A percentile compares a stretch with the other conserved stretches of the same genome.
Evolutionary conservation across 441 rosid species (phyloP).

Genomic region (Capsella rubella): DNA sequence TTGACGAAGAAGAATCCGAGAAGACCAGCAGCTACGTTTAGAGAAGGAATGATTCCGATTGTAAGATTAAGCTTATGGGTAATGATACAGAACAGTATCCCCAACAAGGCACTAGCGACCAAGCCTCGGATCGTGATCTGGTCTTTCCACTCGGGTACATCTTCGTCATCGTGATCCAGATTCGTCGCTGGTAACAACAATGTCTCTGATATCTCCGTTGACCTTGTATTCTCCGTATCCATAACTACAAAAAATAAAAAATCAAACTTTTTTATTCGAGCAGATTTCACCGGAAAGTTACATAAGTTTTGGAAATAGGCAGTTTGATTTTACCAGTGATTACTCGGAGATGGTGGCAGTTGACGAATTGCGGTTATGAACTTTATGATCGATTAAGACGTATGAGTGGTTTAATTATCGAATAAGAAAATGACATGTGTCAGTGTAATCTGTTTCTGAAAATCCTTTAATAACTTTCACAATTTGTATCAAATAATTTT

Average conservation of each 20-base stretch:
- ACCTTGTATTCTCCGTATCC: constrained; percentile 16
- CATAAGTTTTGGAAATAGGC: no score
- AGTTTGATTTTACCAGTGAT: no score
- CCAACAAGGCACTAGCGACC: constrained; percentile 64
- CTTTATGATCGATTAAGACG: constrained; percentile 7
- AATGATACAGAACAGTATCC: constrained; percentile 74
- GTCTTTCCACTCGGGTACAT: constrained; percentile 77
- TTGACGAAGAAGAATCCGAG: constrained; percentile 83
- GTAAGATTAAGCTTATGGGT: constrained; percentile 86
- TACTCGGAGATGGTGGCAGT: not conserved
- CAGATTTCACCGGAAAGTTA: not conserved
- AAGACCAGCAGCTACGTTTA: constrained; percentile 82
- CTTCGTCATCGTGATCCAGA: constrained; percentile 7
- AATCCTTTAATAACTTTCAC: no score
- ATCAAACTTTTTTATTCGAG: not conserved
- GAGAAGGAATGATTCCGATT: constrained; percentile 82
- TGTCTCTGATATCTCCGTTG: constrained; percentile 63
- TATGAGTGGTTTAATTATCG: not conserved
- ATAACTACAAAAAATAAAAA: not conserved
- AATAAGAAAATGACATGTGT: not conserved
- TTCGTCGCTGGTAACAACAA: constrained; percentile 38
- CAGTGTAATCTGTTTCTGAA: no score
- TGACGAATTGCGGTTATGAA: not conserved
- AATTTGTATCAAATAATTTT: no score
- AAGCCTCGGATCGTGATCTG: constrained; percentile 83